Percentiles rank a stretch among this genome's conserved stretches.
phyloP scores from a whole-genome alignment of 2,329 filamentous ascomycete species.

The Colletotrichum magnum region DNA sequence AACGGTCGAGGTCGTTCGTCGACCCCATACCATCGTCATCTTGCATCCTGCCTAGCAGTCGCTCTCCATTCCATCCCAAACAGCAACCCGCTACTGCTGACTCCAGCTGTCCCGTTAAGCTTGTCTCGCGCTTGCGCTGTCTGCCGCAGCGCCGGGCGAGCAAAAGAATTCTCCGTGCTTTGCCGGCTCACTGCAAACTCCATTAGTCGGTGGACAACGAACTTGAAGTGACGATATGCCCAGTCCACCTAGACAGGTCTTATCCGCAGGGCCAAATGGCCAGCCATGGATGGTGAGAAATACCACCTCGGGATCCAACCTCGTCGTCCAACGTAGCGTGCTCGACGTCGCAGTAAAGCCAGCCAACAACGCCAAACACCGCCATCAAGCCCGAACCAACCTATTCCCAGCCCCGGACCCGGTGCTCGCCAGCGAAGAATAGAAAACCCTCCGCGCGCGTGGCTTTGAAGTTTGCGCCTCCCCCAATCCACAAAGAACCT shows the following conservation, averaged over 20 bases:
- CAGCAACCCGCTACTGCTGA: background rate
- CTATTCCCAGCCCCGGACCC: background rate
- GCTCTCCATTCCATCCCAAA: background rate
- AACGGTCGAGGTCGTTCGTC: background rate
- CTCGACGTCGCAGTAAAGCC: background rate
- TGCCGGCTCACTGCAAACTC: background rate
- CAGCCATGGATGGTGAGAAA: background rate
- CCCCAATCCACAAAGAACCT: constrained; percentile 1
- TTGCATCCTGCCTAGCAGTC: background rate
- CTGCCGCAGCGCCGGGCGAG: background rate
- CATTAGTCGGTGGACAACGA: background rate
- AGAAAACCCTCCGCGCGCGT: constrained; percentile 7
- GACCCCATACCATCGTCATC: constrained; percentile 5
- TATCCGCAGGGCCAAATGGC: background rate
- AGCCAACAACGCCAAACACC: constrained; percentile 17
- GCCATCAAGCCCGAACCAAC: constrained; percentile 14
- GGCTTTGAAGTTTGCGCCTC: constrained; percentile 23
- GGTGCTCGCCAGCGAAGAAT: background rate
- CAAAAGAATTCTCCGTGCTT: background rate
- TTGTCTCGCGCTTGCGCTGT: background rate
- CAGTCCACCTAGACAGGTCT: background rate
- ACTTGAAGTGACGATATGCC: background rate
- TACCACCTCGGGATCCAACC: constrained; percentile 11
- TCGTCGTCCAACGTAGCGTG: background rate
- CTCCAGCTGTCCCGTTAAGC: constrained; percentile 4